phyloP scores from a whole-genome alignment of 2,329 filamentous ascomycete species.

The Microascus cirrosus region DNA sequence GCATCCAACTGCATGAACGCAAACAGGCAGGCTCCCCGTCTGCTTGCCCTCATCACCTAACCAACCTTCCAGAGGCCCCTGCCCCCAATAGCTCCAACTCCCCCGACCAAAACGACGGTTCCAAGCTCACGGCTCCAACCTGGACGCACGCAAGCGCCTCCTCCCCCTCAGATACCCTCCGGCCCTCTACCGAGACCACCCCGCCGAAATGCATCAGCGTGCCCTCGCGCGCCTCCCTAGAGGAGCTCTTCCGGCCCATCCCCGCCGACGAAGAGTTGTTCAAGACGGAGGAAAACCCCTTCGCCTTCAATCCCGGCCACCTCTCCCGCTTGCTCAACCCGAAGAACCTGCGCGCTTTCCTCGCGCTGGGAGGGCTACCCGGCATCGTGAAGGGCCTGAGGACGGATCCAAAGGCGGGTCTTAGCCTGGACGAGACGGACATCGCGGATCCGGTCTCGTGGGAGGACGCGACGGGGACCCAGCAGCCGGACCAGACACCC shows the following conservation, averaged over 20 bases:
- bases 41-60: neutral
- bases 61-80: neutral
- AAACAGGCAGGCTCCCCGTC: neutral
- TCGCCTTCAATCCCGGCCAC: constrained; percentile 63
- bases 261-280: constrained; percentile 63
- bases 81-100: neutral
- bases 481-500: neutral
- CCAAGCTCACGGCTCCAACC: constrained; percentile 1
- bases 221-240: constrained; percentile 9
- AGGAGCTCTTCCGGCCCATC: constrained; percentile 56
- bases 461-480: constrained; percentile 38
- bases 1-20: neutral
- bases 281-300: constrained; percentile 53
- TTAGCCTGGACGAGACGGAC: constrained; percentile 57
- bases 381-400: constrained; percentile 65
- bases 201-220: neutral
- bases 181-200: neutral
- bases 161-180: neutral
- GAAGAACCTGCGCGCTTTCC: constrained; percentile 64
- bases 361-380: constrained; percentile 59
- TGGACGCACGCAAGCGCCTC: neutral
- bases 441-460: constrained; percentile 55
- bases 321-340: constrained; percentile 69
- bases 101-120: neutral
- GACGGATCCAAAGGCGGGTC: constrained; percentile 50